phyloP scores from a whole-genome alignment of 2,329 filamentous ascomycete genomes.

The Fusarium sp. region DNA sequence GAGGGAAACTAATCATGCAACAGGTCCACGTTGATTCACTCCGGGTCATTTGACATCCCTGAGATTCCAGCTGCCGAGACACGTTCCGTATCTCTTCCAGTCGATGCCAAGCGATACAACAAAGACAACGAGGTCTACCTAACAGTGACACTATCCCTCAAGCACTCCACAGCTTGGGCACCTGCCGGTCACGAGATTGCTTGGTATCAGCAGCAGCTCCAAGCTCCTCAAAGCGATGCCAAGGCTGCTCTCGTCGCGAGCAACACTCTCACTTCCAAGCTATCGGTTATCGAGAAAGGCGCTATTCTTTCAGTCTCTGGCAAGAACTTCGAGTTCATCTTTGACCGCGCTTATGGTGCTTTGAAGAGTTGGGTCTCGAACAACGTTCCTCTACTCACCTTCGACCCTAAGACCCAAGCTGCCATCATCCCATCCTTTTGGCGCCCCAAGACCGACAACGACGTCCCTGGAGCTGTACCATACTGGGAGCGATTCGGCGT shows the following conservation, averaged over 20 bases:
- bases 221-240: neutral
- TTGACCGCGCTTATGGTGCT: slow-evolving; percentile 59
- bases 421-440: slow-evolving; percentile 65
- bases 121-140: slow-evolving; percentile 57
- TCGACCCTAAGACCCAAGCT: slow-evolving; percentile 50
- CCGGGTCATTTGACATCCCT: slow-evolving; percentile 57
- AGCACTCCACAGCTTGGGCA: slow-evolving; percentile 62
- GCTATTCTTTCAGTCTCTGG: slow-evolving; percentile 27
- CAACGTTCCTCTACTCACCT: slow-evolving; percentile 50
- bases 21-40: slow-evolving; percentile 43
- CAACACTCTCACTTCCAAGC: slow-evolving; percentile 34
- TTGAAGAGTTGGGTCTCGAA: slow-evolving; percentile 57
- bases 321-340: slow-evolving; percentile 53
- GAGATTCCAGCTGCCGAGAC: slow-evolving; percentile 54
- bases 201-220: slow-evolving; percentile 62
- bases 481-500: slow-evolving; percentile 69
- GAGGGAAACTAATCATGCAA: neutral
- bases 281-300: slow-evolving; percentile 35
- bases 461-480: slow-evolving; percentile 63
- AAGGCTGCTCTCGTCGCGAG: neutral
- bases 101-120: slow-evolving; percentile 44
- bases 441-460: slow-evolving; percentile 75
- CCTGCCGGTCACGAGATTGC: slow-evolving; percentile 65
- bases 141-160: slow-evolving; percentile 58
- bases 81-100: slow-evolving; percentile 50